Evolutionary conservation across 2,329 filamentous ascomycete species (phyloP).

Genomic region (Xylaria sp.): DNA sequence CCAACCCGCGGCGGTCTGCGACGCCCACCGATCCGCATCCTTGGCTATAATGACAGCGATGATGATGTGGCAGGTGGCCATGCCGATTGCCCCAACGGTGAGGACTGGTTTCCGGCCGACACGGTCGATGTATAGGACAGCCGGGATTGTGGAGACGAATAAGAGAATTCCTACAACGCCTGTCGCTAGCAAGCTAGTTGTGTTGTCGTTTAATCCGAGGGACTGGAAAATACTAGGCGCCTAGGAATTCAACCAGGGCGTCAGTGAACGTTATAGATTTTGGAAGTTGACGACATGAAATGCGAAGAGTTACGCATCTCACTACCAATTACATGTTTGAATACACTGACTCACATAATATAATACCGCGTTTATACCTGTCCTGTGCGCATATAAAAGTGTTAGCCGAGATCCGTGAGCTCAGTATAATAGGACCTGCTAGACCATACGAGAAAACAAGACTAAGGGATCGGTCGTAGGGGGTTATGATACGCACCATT

Average conservation of each 20-base stretch:
- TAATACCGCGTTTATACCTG: conserved; percentile 66
- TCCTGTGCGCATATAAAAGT: too few species aligned
- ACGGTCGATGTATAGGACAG: conserved; percentile 73
- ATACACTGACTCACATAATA: conserved; percentile 48
- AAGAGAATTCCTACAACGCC: conserved; percentile 77
- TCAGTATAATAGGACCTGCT: too few species aligned
- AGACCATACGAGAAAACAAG: too few species aligned
- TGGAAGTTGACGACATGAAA: not conserved
- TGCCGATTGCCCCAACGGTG: conserved; percentile 72
- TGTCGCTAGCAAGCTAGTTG: conserved; percentile 70
- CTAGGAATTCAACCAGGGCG: conserved; percentile 57
- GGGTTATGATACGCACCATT: too few species aligned
- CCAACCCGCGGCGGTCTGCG: conserved; percentile 73
- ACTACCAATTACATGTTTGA: not conserved
- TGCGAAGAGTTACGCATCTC: not conserved
- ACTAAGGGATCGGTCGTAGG: too few species aligned
- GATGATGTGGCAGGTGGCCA: conserved; percentile 76
- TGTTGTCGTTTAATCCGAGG: conserved; percentile 66
- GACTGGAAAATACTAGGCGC: conserved; percentile 75
- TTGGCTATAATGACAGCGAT: conserved; percentile 75
- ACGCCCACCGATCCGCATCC: conserved; percentile 67
- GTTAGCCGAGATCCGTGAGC: too few species aligned
- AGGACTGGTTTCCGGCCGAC: conserved; percentile 71
- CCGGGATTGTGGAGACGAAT: conserved; percentile 74
- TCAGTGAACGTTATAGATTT: not conserved